These are phyloP conservation scores for Arabis alpina DNA, from an alignment of 345 rosid genomes.

Conservation along the genomic window DNA sequence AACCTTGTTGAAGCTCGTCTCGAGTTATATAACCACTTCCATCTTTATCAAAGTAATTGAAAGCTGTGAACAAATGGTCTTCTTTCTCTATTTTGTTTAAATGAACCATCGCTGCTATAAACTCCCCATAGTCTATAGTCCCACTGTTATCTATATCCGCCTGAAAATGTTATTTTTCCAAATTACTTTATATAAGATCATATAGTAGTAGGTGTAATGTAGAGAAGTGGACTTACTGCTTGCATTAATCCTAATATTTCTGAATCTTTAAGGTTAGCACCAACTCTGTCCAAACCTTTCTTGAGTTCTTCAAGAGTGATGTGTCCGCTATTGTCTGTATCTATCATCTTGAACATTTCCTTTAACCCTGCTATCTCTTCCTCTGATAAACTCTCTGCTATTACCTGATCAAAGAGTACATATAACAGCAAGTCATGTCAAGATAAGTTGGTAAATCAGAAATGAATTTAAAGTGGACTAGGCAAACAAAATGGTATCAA, in stretches of 20 bases:
- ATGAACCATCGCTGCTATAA: conserved; percentile 94
- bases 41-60: conserved; percentile 87
- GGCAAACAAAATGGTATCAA: not conserved
- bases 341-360: conserved; percentile 96
- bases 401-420: conserved; percentile 53
- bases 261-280: conserved; percentile 73
- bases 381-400: conserved; percentile 88
- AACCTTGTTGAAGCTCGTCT: conserved; percentile 89
- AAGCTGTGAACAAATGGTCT: conserved; percentile 84
- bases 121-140: conserved; percentile 87
- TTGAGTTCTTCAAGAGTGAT: conserved; percentile 91
- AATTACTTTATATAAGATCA: not conserved
- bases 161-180: conserved; percentile 44
- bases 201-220: not conserved
- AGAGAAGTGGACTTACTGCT: conserved; percentile 53
- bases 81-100: conserved; percentile 81
- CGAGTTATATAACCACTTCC: conserved; percentile 91
- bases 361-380: conserved; percentile 90
- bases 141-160: conserved; percentile 94
- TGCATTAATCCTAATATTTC: conserved; percentile 77
- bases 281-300: conserved; percentile 78
- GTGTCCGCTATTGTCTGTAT: conserved; percentile 80
- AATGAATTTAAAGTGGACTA: not conserved
- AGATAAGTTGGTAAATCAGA: not conserved
- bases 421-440: not conserved